Percentiles rank a stretch among this genome's conserved stretches.
These are phyloP conservation scores for Fusarium floridanum DNA, from an alignment of 2,329 filamentous ascomycete species.

Conservation along the genomic window DNA sequence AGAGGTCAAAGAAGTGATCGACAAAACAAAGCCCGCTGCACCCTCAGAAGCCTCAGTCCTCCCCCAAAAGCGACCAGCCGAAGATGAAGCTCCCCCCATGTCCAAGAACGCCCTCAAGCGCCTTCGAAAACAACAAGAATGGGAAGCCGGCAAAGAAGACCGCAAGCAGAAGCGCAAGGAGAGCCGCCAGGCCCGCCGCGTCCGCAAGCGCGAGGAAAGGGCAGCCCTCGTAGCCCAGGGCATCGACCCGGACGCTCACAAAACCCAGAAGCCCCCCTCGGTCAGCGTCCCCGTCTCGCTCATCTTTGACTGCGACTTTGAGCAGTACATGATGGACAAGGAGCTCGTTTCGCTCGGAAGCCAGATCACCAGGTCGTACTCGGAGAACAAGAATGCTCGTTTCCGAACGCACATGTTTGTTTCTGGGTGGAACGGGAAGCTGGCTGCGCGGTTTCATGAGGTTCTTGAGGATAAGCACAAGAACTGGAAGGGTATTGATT, in stretches of 20 bases:
- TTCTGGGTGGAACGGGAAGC: constrained; percentile 80
- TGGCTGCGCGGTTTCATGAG: constrained; percentile 85
- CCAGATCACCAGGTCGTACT: constrained; percentile 90
- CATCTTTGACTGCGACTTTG: constrained; percentile 92
- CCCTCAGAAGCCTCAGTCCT: constrained; percentile 11
- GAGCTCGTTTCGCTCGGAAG: constrained; percentile 85
- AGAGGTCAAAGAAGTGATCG: not conserved
- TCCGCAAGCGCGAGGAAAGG: constrained; percentile 63
- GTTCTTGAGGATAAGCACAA: constrained; percentile 78
- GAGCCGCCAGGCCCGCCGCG: constrained; percentile 63
- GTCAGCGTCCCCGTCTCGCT: constrained; percentile 81
- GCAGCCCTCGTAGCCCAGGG: constrained; percentile 64
- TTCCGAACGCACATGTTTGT: constrained; percentile 81
- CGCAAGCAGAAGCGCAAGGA: constrained; percentile 68
- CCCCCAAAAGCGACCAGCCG: constrained; percentile 14
- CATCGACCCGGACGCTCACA: constrained; percentile 54
- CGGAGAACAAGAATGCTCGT: constrained; percentile 80
- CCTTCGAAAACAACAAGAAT: constrained; percentile 76
- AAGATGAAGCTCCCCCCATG: constrained; percentile 54
- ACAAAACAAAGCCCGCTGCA: not conserved
- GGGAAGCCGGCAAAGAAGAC: constrained; percentile 78
- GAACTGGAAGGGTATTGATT: constrained; percentile 83
- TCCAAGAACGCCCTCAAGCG: constrained; percentile 93
- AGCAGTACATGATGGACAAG: constrained; percentile 87
- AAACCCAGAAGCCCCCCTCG: constrained; percentile 53